phyloP scores from a whole-genome alignment of 257 asterid species.

The Capsicum chinense region DNA sequence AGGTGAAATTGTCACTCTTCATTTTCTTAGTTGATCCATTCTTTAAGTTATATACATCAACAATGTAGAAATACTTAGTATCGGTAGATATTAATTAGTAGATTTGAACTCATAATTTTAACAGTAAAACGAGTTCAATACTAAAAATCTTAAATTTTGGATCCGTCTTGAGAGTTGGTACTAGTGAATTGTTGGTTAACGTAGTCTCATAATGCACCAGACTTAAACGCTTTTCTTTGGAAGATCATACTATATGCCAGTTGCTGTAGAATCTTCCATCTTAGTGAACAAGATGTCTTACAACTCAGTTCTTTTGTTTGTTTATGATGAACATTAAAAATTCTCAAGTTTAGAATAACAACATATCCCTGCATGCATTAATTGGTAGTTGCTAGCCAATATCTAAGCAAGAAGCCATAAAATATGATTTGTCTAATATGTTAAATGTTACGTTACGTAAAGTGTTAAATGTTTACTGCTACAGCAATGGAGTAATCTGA shows the following conservation, averaged over 20 bases:
- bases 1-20: conserved; percentile 45
- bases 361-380: background rate
- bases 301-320: background rate
- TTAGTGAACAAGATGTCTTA: background rate
- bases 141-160: background rate
- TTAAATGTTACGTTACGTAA: background rate
- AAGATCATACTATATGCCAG: background rate
- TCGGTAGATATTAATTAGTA: too few relatives aligned
- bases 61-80: background rate
- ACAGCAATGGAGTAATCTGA: background rate
- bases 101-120: background rate
- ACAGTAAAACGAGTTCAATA: background rate
- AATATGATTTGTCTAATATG: background rate
- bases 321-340: background rate
- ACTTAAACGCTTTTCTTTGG: background rate
- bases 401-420: background rate
- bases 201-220: background rate
- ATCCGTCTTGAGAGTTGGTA: background rate
- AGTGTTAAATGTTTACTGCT: background rate
- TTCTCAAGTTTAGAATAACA: background rate
- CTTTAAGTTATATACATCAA: background rate
- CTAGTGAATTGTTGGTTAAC: background rate
- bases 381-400: background rate
- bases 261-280: background rate
- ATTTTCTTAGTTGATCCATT: background rate